Base-by-base conservation (phyloP, 371 early-diverging fungal genomes). In the Phascolomyces articulosus region DNA sequence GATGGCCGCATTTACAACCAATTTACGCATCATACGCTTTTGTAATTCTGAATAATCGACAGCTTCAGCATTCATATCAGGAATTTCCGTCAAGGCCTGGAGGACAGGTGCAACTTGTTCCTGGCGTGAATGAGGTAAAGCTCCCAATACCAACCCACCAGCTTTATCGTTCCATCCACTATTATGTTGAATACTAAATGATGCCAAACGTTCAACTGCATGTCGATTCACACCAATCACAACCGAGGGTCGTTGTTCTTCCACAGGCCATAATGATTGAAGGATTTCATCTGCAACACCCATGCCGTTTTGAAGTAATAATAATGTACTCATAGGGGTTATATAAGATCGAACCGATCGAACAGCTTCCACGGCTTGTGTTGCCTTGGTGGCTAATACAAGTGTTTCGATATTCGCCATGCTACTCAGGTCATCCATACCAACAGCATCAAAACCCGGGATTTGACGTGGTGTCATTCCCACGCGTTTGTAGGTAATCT, bases 231-330 rank as follows among this genome's bases (percentile, higher is more conserved):
- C 79, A 26, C 85, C 87, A 16, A 85, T 72, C 3, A 79, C 73
- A 2, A 88, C 60, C 4, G 71, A 60, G 55, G 87, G 82, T 21
- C 13, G 26, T 7, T 73, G 28, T 3, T 72, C 67, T 28, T 55
- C 40, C 40, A 62, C 48, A 40, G 70, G 47, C 72, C 82, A 84
- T 21, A 79, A 44, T 27, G 64, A 67, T 2, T 72, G 67, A 41
- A 73, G 23, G 13, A 88, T 53, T 34, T 85, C 81, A 24, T 89
- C 87, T 11, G 71, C 70, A 2, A 75, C 64, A 26, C 89, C 89
- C 87, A 88, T 84, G 8, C 90, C 90, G 51, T 90, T 90, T 61
- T 87, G 87, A 49, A 90, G 51, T 56, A 90, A 64, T 9, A 87
- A 58, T 4, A 88, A 73, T 0, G 79, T 75, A 10, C 82, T 83